phyloP scores from a whole-genome alignment of 129 eudicot genomes.

The Escallonia rubra region DNA sequence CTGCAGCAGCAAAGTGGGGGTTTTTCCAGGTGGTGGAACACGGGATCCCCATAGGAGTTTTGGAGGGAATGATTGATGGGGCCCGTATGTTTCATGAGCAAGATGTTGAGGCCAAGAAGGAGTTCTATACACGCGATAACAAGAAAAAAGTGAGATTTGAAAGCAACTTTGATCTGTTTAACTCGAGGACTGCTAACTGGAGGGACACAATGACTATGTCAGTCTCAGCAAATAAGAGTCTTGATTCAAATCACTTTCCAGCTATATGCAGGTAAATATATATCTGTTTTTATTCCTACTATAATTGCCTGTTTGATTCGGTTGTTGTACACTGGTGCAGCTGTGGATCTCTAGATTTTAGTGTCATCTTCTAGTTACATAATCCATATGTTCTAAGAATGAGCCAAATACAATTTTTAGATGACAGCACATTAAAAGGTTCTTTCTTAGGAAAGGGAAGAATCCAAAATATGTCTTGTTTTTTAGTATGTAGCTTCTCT shows the following conservation, averaged over 20 bases:
- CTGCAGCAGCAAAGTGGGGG: slow-evolving; percentile 38
- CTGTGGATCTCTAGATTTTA: neutral
- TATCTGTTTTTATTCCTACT: no score
- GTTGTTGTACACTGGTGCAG: neutral
- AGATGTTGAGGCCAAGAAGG: slow-evolving; percentile 31
- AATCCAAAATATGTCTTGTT: neutral
- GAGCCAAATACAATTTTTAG: neutral
- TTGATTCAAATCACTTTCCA: slow-evolving; percentile 34
- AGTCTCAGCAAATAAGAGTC: slow-evolving; percentile 2
- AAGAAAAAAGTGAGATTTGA: slow-evolving; percentile 20
- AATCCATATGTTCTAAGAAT: neutral
- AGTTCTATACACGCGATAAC: slow-evolving; percentile 32
- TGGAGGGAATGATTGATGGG: slow-evolving; percentile 32
- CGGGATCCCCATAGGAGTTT: slow-evolving; percentile 20
- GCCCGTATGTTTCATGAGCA: slow-evolving; percentile 42
- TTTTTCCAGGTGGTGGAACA: slow-evolving; percentile 49
- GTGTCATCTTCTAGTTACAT: no score
- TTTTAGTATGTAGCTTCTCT: no score
- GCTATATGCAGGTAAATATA: slow-evolving; percentile 29
- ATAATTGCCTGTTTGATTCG: neutral
- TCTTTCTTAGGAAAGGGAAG: neutral
- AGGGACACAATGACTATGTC: slow-evolving; percentile 42
- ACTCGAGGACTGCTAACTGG: slow-evolving; percentile 40
- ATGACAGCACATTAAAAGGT: neutral
- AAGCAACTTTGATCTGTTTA: slow-evolving; percentile 28